A percentile compares a stretch with the other conserved stretches of the same genome.
phyloP scores from a whole-genome alignment of 441 rosid species.

The Gossypium gossypioides region DNA sequence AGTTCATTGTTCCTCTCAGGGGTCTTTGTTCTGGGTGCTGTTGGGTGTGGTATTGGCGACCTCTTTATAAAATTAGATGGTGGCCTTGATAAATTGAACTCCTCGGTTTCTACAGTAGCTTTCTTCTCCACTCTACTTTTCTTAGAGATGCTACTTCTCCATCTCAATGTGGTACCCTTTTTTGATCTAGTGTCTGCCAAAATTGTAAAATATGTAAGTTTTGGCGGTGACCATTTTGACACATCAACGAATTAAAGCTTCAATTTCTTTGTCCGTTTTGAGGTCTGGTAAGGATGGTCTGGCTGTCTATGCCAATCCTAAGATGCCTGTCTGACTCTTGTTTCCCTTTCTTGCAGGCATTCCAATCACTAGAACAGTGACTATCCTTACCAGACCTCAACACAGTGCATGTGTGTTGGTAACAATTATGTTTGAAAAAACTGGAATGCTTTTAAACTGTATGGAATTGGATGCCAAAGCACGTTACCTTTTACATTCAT shows the following conservation, averaged over 20 bases:
- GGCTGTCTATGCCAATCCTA: too few species aligned
- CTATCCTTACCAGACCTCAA: too few species aligned
- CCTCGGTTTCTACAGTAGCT: not conserved
- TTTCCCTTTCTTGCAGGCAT: too few species aligned
- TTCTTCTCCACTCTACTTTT: not conserved
- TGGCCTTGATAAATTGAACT: constrained; percentile 26
- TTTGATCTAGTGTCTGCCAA: constrained; percentile 19
- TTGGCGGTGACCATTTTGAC: not conserved
- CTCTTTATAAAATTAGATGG: not conserved
- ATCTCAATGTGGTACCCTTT: not conserved
- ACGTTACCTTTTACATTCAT: constrained; percentile 25
- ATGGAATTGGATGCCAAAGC: not conserved
- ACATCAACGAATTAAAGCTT: too few species aligned
- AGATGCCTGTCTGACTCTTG: too few species aligned
- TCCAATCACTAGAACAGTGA: too few species aligned
- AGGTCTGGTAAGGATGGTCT: too few species aligned
- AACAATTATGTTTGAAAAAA: not conserved
- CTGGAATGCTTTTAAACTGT: not conserved
- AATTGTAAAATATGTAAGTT: not conserved
- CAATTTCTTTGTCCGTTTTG: too few species aligned
- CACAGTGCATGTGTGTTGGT: not conserved
- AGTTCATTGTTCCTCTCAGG: constrained; percentile 10
- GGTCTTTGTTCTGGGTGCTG: constrained; percentile 20
- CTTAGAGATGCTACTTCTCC: constrained; percentile 9
- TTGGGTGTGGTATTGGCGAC: not conserved